phyloP scores from a whole-genome alignment of 75 land plant genomes.

The Picea sitchensis region DNA sequence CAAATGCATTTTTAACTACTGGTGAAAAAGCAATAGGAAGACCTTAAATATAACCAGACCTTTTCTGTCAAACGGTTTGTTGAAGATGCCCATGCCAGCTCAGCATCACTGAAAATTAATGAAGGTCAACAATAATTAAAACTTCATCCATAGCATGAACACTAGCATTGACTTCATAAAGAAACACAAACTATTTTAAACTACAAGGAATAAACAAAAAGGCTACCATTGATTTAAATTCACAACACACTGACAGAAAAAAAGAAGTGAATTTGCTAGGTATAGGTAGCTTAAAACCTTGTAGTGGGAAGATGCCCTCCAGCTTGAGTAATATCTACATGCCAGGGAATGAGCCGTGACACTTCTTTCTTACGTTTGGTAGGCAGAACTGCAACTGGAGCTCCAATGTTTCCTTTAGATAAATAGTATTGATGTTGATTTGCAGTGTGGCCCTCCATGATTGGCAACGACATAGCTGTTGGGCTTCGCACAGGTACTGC shows the following conservation, averaged over 20 bases:
- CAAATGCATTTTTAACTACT: neutral
- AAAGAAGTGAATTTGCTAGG: neutral
- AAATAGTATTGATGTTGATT: conserved; percentile 5
- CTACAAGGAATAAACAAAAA: neutral
- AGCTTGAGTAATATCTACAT: conserved; percentile 11
- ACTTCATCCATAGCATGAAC: neutral
- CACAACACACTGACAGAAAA: neutral
- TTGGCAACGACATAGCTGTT: neutral
- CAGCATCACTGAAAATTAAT: conserved; percentile 19
- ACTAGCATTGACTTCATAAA: too few species aligned
- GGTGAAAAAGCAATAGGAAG: neutral
- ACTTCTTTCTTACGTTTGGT: conserved; percentile 16
- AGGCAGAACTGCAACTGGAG: conserved; percentile 7
- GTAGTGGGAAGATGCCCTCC: conserved; percentile 15
- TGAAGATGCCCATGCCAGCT: conserved; percentile 25
- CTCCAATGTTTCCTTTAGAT: neutral
- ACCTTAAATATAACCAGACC: conserved; percentile 8
- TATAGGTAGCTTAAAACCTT: conserved; percentile 6
- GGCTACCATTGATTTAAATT: neutral
- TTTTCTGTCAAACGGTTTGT: conserved; percentile 30
- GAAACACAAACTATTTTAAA: neutral
- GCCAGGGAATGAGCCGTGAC: conserved; percentile 16
- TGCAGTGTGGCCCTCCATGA: neutral
- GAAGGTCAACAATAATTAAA: neutral
- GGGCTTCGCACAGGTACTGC: neutral